Percentiles rank a stretch among this genome's conserved stretches.
These are phyloP conservation scores for Adansonia madagascariensis DNA, from an alignment of 441 rosid genomes.

Conservation along the genomic window DNA sequence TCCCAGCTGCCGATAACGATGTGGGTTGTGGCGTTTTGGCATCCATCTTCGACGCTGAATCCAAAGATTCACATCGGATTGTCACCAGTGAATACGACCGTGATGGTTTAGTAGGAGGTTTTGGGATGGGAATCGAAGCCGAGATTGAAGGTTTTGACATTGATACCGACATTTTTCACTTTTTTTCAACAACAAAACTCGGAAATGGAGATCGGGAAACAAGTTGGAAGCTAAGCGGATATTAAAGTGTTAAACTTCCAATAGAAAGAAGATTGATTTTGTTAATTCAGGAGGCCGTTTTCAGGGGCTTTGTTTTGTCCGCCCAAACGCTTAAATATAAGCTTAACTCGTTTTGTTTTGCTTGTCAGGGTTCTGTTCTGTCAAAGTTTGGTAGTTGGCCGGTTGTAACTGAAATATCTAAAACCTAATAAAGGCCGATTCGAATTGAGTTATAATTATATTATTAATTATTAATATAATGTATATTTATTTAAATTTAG, in stretches of 20 bases:
- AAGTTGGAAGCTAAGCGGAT: neutral
- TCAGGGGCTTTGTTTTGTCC: conserved; percentile 30
- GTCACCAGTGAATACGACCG: conserved; percentile 25
- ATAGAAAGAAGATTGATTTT: neutral
- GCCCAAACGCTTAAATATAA: conserved; percentile 1
- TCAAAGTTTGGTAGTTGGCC: neutral
- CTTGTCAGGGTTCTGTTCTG: neutral
- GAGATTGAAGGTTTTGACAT: conserved; percentile 57
- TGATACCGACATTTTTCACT: conserved; percentile 47
- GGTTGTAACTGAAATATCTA: neutral
- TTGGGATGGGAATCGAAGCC: conserved; percentile 41
- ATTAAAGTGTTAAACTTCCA: neutral
- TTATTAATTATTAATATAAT: too few relatives aligned
- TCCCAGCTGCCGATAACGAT: conserved; percentile 24
- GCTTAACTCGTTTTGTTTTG: neutral
- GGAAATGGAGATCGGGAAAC: neutral
- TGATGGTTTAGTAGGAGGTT: conserved; percentile 23
- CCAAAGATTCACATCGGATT: conserved; percentile 51
- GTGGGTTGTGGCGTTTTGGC: conserved; percentile 23
- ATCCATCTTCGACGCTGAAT: conserved; percentile 25
- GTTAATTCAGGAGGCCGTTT: neutral
- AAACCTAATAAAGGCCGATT: neutral
- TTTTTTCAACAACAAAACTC: neutral
- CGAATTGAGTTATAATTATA: too few relatives aligned
- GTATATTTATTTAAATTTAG: too few relatives aligned